Conservation (phyloP, 2,329 filamentous ascomycete genomes). For the Aspergillus sp. region DNA sequence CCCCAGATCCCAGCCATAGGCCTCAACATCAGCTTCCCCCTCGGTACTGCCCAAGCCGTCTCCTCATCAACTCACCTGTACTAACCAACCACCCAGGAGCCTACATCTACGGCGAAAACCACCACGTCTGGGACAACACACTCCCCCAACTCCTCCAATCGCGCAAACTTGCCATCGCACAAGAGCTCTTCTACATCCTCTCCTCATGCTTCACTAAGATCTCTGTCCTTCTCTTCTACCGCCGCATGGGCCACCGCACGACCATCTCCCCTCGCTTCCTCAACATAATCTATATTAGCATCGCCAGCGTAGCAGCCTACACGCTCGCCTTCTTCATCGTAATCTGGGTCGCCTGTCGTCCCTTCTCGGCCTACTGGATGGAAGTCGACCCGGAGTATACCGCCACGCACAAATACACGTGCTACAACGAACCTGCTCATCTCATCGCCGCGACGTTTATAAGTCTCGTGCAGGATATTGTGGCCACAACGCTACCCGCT, state of each 20-base stretch:
- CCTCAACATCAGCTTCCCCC: background rate
- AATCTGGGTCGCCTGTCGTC: conserved; percentile 8
- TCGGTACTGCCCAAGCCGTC: background rate
- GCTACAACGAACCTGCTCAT: conserved; percentile 10
- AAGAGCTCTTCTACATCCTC: conserved; percentile 7
- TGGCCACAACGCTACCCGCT: conserved; percentile 7
- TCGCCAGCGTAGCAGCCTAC: conserved; percentile 8
- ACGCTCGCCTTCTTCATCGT: conserved; percentile 9
- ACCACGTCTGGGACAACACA: conserved; percentile 12
- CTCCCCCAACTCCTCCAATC: background rate
- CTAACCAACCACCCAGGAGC: background rate
- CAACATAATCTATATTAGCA: conserved; percentile 8
- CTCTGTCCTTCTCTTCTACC: conserved; percentile 12
- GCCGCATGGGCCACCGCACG: conserved; percentile 9
- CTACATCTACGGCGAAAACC: conserved; percentile 8
- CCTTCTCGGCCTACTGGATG: conserved; percentile 8
- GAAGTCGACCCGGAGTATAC: conserved; percentile 6
- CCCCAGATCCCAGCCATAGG: background rate
- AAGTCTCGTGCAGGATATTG: conserved; percentile 7
- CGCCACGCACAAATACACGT: background rate
- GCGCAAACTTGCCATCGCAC: conserved; percentile 3
- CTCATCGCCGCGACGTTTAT: conserved; percentile 7
- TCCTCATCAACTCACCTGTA: background rate
- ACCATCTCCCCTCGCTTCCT: conserved; percentile 8
- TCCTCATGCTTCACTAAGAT: conserved; percentile 3